Percentiles rank a stretch among this genome's conserved stretches.
Conservation (phyloP, 2,329 filamentous ascomycete genomes). For the Septoria petroselini region DNA sequence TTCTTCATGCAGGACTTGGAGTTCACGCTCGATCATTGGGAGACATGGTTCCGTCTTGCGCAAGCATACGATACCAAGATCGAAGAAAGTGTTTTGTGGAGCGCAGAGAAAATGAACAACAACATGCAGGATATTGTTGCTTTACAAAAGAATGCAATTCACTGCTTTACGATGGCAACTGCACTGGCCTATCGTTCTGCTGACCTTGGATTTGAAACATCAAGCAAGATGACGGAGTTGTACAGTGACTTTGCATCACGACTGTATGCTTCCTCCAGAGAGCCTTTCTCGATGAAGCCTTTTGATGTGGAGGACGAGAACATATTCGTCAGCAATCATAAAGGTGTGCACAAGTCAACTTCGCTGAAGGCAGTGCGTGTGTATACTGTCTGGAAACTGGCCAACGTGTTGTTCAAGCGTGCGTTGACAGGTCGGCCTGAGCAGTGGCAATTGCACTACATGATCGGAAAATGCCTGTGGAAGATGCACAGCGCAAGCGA, state of each 20-base stretch:
- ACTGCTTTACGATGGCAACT: conserved; percentile 70
- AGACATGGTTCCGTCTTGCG: conserved; percentile 83
- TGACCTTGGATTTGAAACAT: conserved; percentile 53
- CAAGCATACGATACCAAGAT: conserved; percentile 85
- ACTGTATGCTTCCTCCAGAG: conserved; percentile 65
- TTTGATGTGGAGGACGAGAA: conserved; percentile 62
- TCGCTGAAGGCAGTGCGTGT: conserved; percentile 57
- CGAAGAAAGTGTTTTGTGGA: conserved; percentile 84
- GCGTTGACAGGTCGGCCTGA: conserved; percentile 59
- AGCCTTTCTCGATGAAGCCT: conserved; percentile 65
- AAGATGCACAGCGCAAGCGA: conserved; percentile 58
- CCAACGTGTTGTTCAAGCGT: conserved; percentile 58
- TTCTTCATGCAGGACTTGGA: conserved; percentile 81
- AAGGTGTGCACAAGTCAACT: conserved; percentile 54
- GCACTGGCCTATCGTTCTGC: conserved; percentile 58
- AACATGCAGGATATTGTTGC: conserved; percentile 70
- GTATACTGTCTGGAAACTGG: conserved; percentile 64
- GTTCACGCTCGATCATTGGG: conserved; percentile 77
- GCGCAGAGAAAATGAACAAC: conserved; percentile 86
- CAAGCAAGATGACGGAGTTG: conserved; percentile 60
- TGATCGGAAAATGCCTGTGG: conserved; percentile 69
- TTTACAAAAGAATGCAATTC: conserved; percentile 75
- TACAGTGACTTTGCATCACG: conserved; percentile 67
- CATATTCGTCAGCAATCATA: conserved; percentile 50
- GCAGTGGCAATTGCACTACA: conserved; percentile 66